Conservation (phyloP, 2,329 filamentous ascomycete species). For the Tolypocladium endophyticum region DNA sequence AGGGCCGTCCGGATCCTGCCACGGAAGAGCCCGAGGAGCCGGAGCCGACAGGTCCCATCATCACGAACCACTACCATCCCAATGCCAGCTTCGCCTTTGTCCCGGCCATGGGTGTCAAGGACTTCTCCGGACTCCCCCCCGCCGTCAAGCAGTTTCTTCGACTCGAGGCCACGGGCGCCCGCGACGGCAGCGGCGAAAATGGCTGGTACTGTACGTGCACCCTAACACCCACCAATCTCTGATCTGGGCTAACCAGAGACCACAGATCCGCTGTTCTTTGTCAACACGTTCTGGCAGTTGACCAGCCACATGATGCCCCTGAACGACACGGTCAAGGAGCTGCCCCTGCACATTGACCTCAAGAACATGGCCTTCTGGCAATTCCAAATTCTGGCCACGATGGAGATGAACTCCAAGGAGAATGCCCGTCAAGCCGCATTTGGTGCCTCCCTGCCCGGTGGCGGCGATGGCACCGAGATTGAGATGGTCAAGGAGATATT, state of each 20-base stretch:
- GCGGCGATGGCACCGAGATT: conserved; percentile 84
- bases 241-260: conserved; percentile 6
- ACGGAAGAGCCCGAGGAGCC: conserved; percentile 40
- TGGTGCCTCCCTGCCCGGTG: conserved; percentile 60
- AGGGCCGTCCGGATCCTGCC: conserved; percentile 27
- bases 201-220: conserved; percentile 65
- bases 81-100: conserved; percentile 87
- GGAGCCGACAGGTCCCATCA: conserved; percentile 52
- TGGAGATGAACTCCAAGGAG: conserved; percentile 83
- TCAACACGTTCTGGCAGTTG: conserved; percentile 97
- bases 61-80: conserved; percentile 85
- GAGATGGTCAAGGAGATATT: conserved; percentile 96
- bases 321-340: conserved; percentile 75
- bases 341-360: conserved; percentile 76
- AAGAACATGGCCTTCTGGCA: conserved; percentile 82
- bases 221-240: not conserved
- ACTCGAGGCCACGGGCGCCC: conserved; percentile 68
- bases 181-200: conserved; percentile 77
- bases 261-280: conserved; percentile 67
- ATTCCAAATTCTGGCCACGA: conserved; percentile 71
- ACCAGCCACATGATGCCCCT: conserved; percentile 82
- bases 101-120: conserved; percentile 63
- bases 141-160: conserved; percentile 68
- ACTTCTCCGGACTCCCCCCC: conserved; percentile 57
- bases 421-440: conserved; percentile 67